Conservation (phyloP, 176 grass and related monocot species). For the Lolium perenne region DNA sequence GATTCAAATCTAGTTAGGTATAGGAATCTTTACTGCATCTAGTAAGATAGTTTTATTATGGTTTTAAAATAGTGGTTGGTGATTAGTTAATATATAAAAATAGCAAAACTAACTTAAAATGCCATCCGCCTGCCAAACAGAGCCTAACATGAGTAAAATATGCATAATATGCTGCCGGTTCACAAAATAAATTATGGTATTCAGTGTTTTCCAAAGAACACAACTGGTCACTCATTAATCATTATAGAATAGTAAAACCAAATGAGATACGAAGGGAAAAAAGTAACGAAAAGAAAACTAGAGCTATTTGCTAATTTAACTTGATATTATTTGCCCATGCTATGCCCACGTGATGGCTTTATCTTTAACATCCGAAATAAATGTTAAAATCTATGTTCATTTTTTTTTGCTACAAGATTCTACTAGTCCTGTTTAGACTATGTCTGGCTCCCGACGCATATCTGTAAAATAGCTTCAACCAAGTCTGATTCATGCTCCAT, state of each 20-base stretch:
- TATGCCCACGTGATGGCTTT: background rate
- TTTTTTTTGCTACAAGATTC: slow-evolving; percentile 8
- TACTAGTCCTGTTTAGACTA: background rate
- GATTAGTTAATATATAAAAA: slow-evolving; percentile 6
- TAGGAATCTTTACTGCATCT: background rate
- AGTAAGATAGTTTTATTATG: background rate
- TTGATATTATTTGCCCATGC: background rate
- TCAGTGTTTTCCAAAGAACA: background rate
- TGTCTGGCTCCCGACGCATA: background rate
- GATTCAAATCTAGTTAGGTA: background rate
- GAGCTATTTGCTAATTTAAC: background rate
- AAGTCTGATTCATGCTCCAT: background rate
- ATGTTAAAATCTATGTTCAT: background rate
- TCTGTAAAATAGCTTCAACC: background rate
- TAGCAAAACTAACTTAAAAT: slow-evolving; percentile 4
- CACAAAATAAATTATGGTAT: background rate
- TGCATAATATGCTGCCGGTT: background rate
- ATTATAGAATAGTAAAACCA: background rate
- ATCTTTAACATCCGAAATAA: background rate
- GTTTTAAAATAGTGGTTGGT: background rate
- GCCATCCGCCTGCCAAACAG: slow-evolving; percentile 15
- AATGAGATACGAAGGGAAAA: background rate
- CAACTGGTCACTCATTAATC: background rate
- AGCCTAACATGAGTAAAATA: slow-evolving; percentile 16
- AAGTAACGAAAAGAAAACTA: background rate